Evolutionary conservation across 176 grass and related monocot species (phyloP), one percentile per base, ranked within the genome.

Genomic region (Pontederia paniculata): DNA sequence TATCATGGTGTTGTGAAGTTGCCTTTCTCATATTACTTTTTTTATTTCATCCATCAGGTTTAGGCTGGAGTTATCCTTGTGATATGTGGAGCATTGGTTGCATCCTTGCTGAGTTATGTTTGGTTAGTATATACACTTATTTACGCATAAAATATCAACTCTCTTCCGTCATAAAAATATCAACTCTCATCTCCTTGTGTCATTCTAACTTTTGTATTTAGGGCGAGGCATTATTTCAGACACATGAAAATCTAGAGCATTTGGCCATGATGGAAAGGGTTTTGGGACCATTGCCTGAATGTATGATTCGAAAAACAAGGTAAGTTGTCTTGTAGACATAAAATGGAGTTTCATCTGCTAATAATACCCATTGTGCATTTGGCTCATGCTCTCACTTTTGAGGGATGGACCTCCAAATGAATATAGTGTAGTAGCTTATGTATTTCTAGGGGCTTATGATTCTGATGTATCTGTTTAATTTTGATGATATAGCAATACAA

Each of bases 51-150:
- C 28, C 28, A 22, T 56, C 67, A 77, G 48, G 78, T 65, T 81
- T 74, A 57, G 65, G 75, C 75, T 54, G 54, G 54, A 28, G 54
- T 22, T 56, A 56, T 56, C 54, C 54, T 22, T 56, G 54, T 28
- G 54, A 56, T 23, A 56, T 56, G 12, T 56, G 54, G 54, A 56
- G 54, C 54, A 56, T 56, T 56, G 54, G 54, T 31, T 56, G 54
- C 8, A 56, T 56, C 25, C 18, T 56, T 56, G 54, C 23, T 22
- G 54, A 56, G 25, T 22, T 56, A 23, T 56, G 54, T 23, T 56
- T 22, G 21, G 54, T 56, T 23, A 23, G 20, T 56, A 23, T 19
- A 8, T 56, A 37, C 28, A 37, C 7, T 37, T 37, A 6, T 37
- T 37, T n/a, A n/a, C n/a, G n/a, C n/a, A n/a, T n/a, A 37, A 37